Evolutionary conservation across 768 basidiomycete genomes (phyloP), one percentile per base, ranked within the genome.

Genomic region (Termitomyces sp.): DNA sequence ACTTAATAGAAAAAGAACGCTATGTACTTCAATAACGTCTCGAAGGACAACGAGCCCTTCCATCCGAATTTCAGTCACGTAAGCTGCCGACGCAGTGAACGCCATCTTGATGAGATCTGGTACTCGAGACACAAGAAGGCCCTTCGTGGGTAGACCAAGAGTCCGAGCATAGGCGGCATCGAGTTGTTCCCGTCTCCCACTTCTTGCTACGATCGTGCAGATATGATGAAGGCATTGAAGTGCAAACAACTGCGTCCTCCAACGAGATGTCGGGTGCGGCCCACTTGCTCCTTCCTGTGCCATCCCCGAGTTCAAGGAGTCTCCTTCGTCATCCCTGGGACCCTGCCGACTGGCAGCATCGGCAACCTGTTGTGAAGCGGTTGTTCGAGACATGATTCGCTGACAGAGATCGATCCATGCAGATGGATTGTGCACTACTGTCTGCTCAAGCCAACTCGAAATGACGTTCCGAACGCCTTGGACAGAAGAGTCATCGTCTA

Each of bases 321-420:
- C 91, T 0, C 91, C 93, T 73, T 99, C 97, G 63, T 99, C 97
- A 63, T 99, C 97, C 20, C 84, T 79, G 44, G 77, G 70, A n/a
- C 75, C 76, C 61, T 79, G 71, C 35, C 73, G 65, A 40, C 80
- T 83, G 0, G 85, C 80, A 4, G 85, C 84, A 59, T 90, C 85
- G 1, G 80, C 79, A 14, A 82, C 83, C 65, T 85, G 87, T 65
- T 90, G 91, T 2, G 88, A 86, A 1, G 90, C 92, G 5, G 92
- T 94, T 12, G 94, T 95, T 10, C 92, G 81, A 6, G 92, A 87
- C 94, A 99, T 98, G 67, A 99, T 98, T 26, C 94, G 79, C 70
- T 98, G 96, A 65, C 96, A 98, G 1, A 98, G 79, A 67, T 95
- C 94, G 56, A 99, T 97, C 97, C 97, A 99, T 1, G 95, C 97